These are phyloP conservation scores for Lichenothelia convexa DNA, from an alignment of 495 filamentous ascomycete genomes.

Conservation along the genomic window DNA sequence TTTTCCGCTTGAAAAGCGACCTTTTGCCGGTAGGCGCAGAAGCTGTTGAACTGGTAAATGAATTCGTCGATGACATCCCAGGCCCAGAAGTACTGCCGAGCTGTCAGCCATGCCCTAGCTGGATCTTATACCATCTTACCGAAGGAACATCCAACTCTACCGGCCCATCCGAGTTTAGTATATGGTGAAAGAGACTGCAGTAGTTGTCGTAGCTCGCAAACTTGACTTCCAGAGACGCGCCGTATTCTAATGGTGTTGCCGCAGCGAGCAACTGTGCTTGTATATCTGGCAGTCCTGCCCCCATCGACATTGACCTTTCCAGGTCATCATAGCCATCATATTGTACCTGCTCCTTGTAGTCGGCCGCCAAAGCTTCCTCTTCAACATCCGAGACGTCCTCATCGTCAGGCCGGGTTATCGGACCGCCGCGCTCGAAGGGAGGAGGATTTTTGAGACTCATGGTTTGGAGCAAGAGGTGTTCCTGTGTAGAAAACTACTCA, in stretches of 20 bases:
- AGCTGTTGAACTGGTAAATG: conserved; percentile 99
- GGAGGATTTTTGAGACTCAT: too few species aligned
- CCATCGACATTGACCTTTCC: conserved; percentile 33
- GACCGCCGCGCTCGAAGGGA: too few species aligned
- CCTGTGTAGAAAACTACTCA: too few species aligned
- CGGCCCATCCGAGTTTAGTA: conserved; percentile 93
- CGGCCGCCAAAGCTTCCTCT: conserved; percentile 82
- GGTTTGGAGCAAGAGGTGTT: too few species aligned
- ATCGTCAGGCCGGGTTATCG: too few species aligned
- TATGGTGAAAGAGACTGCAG: conserved; percentile 97
- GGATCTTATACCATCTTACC: conserved; percentile 26
- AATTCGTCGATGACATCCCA: conserved; percentile 99
- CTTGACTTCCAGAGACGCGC: conserved; percentile 83
- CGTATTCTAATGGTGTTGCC: conserved; percentile 86
- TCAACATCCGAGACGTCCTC: conserved; percentile 80
- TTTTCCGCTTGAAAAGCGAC: conserved; percentile 71
- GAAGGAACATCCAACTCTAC: conserved; percentile 92
- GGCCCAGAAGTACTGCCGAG: conserved; percentile 86
- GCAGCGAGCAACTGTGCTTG: conserved; percentile 77
- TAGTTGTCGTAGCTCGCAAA: conserved; percentile 98
- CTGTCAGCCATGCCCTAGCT: neutral
- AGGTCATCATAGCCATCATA: conserved; percentile 69
- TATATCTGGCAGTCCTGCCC: conserved; percentile 44
- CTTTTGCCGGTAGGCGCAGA: conserved; percentile 86
- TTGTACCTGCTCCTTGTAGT: conserved; percentile 87